Percentiles rank a stretch among this genome's conserved stretches.
phyloP scores from a whole-genome alignment of 1,284 basidiomycete species.

The Farysia itapuensis region DNA sequence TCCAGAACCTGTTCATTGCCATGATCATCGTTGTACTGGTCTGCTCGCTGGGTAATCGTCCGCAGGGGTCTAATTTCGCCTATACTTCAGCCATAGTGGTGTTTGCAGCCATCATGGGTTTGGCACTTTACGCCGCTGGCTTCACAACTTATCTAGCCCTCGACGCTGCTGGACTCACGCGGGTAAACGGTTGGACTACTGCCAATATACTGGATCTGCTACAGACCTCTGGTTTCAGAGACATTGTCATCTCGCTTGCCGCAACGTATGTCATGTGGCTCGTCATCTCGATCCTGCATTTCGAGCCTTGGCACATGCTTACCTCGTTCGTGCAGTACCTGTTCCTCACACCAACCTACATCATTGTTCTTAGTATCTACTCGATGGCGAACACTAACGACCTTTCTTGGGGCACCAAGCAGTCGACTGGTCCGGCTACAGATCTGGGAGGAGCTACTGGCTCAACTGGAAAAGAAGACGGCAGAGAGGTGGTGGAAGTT shows the following conservation, averaged over 20 bases:
- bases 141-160: slow-evolving; percentile 50
- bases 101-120: slow-evolving; percentile 50
- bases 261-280: slow-evolving; percentile 58
- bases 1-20: slow-evolving; percentile 54
- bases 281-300: slow-evolving; percentile 46
- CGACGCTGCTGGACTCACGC: slow-evolving; percentile 17
- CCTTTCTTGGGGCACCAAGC: slow-evolving; percentile 57
- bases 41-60: slow-evolving; percentile 57
- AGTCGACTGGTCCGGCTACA: slow-evolving; percentile 41
- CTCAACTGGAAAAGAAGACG: slow-evolving; percentile 29
- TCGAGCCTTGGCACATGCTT: slow-evolving; percentile 58
- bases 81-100: slow-evolving; percentile 51
- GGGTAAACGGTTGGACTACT: slow-evolving; percentile 10
- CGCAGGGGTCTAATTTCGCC: slow-evolving; percentile 49
- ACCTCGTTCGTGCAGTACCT: slow-evolving; percentile 55
- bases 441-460: slow-evolving; percentile 50
- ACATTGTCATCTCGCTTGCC: slow-evolving; percentile 55
- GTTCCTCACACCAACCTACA: slow-evolving; percentile 52
- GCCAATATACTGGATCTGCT: slow-evolving; percentile 27
- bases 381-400: slow-evolving; percentile 58
- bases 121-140: slow-evolving; percentile 46
- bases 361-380: slow-evolving; percentile 56
- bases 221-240: slow-evolving; percentile 44
- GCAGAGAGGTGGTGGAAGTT: slow-evolving; percentile 49
- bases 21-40: slow-evolving; percentile 55